These are phyloP conservation scores for Inga oerstediana DNA, from an alignment of 306 rosid genomes.

Conservation along the genomic window DNA sequence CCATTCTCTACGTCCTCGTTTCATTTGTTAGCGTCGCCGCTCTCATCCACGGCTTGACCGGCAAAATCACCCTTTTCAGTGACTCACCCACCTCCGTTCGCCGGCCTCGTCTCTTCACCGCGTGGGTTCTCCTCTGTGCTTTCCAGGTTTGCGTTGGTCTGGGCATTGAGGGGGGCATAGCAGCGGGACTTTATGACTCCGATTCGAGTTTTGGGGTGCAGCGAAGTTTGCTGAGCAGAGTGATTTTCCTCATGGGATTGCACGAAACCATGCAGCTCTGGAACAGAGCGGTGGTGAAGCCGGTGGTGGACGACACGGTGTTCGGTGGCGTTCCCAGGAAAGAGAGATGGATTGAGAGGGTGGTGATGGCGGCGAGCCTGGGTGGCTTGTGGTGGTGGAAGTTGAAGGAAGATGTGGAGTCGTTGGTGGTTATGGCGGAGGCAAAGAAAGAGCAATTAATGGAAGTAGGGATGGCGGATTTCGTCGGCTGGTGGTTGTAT, in stretches of 20 bases:
- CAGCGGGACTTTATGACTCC: conserved; percentile 36
- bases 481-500: conserved; percentile 81
- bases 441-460: conserved; percentile 49
- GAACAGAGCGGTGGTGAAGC: conserved; percentile 75
- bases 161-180: conserved; percentile 65
- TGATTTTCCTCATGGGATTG: conserved; percentile 72
- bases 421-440: conserved; percentile 59
- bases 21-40: conserved; percentile 51
- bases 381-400: conserved; percentile 87
- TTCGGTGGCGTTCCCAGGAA: conserved; percentile 54
- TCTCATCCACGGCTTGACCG: conserved; percentile 54
- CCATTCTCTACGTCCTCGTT: conserved; percentile 56
- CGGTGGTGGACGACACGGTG: conserved; percentile 87
- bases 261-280: conserved; percentile 79
- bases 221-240: conserved; percentile 51
- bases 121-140: conserved; percentile 71
- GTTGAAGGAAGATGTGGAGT: conserved; percentile 77
- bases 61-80: conserved; percentile 42
- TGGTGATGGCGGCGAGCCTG: conserved; percentile 58
- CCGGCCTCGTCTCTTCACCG: conserved; percentile 43
- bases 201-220: conserved; percentile 28
- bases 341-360: conserved; percentile 67
- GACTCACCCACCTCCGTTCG: conserved; percentile 22
- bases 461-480: conserved; percentile 58
- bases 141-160: conserved; percentile 74